Evolutionary conservation across 1,139 yeast species (phyloP).

Genomic region (Lodderomyces theae): DNA sequence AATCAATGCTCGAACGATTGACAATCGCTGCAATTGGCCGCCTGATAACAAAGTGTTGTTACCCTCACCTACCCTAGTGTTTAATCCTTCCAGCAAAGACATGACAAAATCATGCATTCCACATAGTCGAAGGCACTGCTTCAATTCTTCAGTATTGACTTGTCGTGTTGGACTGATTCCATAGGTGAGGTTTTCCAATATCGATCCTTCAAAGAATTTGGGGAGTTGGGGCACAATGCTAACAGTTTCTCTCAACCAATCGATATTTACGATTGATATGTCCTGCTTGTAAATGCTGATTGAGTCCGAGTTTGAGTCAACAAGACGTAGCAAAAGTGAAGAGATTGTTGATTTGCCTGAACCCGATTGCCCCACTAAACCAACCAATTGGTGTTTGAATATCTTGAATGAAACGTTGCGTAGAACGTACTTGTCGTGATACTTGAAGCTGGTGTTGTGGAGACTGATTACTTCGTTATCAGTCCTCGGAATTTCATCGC

Average conservation of each 20-base stretch:
- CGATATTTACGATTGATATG: slow-evolving; percentile 43
- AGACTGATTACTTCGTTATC: slow-evolving; percentile 32
- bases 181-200: slow-evolving; percentile 63
- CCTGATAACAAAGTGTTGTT: slow-evolving; percentile 58
- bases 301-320: slow-evolving; percentile 28
- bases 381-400: slow-evolving; percentile 49
- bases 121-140: slow-evolving; percentile 40
- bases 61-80: slow-evolving; percentile 54
- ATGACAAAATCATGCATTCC: slow-evolving; percentile 52
- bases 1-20: slow-evolving; percentile 71
- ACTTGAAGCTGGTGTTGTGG: slow-evolving; percentile 46
- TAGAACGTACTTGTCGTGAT: slow-evolving; percentile 35
- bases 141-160: slow-evolving; percentile 33
- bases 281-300: slow-evolving; percentile 41
- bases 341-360: slow-evolving; percentile 75
- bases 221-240: slow-evolving; percentile 71
- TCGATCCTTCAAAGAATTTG: slow-evolving; percentile 61
- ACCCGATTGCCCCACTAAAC: slow-evolving; percentile 74
- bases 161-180: slow-evolving; percentile 41
- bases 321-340: slow-evolving; percentile 52
- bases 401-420: slow-evolving; percentile 41
- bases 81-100: slow-evolving; percentile 53
- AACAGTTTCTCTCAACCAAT: slow-evolving; percentile 51
- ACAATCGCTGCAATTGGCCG: slow-evolving; percentile 77
- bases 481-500: slow-evolving; percentile 19